phyloP scores from a whole-genome alignment of 805 yeast genomes.

The Kazachstania africana region DNA sequence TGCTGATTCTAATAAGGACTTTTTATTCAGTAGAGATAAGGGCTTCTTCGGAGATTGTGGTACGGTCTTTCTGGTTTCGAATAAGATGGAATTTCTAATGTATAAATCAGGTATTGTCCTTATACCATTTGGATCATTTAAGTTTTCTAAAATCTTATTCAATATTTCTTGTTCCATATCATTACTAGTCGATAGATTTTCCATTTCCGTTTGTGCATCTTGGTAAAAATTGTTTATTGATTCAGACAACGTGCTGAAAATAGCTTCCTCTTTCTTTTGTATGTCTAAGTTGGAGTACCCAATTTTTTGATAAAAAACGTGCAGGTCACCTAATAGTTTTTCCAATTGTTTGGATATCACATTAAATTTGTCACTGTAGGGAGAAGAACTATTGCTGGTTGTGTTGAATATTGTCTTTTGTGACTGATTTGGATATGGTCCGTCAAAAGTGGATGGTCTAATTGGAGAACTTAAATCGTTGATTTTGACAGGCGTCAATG shows the following conservation, averaged over 20 bases:
- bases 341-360: slow-evolving; percentile 23
- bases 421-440: neutral
- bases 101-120: slow-evolving; percentile 32
- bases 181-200: slow-evolving; percentile 22
- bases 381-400: slow-evolving; percentile 1
- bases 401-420: neutral
- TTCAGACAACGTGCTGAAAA: slow-evolving; percentile 38
- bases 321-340: slow-evolving; percentile 30
- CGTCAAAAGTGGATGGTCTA: neutral
- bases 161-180: slow-evolving; percentile 17
- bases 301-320: slow-evolving; percentile 37
- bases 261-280: slow-evolving; percentile 35
- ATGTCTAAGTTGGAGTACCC: slow-evolving; percentile 45
- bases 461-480: slow-evolving; percentile 13
- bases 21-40: slow-evolving; percentile 25
- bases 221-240: slow-evolving; percentile 34
- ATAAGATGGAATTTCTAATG: slow-evolving; percentile 27
- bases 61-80: slow-evolving; percentile 13
- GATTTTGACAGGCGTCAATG: slow-evolving; percentile 21
- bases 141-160: slow-evolving; percentile 22
- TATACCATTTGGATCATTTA: slow-evolving; percentile 29
- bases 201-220: slow-evolving; percentile 29
- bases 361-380: slow-evolving; percentile 22
- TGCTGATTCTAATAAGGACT: slow-evolving; percentile 24
- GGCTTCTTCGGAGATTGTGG: slow-evolving; percentile 26